Evolutionary conservation across 2,329 filamentous ascomycete genomes (phyloP).

Genomic region (Xylariomycetidae sp.): DNA sequence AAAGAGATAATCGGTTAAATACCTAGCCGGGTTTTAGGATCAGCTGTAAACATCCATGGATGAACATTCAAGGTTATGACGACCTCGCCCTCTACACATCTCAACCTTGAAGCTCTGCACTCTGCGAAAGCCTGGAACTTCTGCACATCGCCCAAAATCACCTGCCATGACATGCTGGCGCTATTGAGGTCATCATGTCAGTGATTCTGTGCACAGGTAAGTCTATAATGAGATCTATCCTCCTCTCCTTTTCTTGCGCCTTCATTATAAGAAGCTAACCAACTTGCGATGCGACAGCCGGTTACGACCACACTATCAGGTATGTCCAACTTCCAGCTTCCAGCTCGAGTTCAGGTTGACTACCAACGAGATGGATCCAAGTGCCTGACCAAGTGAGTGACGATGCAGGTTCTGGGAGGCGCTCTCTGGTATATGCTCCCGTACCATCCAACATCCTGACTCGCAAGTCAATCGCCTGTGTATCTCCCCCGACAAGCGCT

Average conservation of each 20-base stretch:
- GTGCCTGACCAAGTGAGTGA: not conserved
- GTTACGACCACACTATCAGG: conserved; percentile 60
- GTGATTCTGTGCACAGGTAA: conserved; percentile 59
- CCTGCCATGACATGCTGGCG: too few species aligned
- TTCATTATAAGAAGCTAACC: conserved; percentile 11
- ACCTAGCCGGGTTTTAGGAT: too few species aligned
- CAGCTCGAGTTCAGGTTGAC: too few species aligned
- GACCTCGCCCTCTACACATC: too few species aligned
- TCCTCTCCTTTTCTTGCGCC: conserved; percentile 1
- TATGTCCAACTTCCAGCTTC: too few species aligned
- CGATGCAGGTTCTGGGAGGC: conserved; percentile 79
- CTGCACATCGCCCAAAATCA: too few species aligned
- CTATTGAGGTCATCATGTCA: conserved; percentile 40
- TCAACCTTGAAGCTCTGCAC: too few species aligned
- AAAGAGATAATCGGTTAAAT: too few species aligned
- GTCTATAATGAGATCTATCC: conserved; percentile 9
- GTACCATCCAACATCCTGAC: conserved; percentile 96
- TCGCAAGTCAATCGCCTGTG: conserved; percentile 98
- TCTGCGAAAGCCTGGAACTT: too few species aligned
- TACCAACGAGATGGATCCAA: too few species aligned
- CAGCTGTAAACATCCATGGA: too few species aligned
- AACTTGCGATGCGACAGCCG: conserved; percentile 34
- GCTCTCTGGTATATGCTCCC: conserved; percentile 92
- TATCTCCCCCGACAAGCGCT: conserved; percentile 97
- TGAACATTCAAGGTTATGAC: too few species aligned